Evolutionary conservation across 306 rosid species (phyloP).

Genomic region (Sphenostylis stenocarpa): DNA sequence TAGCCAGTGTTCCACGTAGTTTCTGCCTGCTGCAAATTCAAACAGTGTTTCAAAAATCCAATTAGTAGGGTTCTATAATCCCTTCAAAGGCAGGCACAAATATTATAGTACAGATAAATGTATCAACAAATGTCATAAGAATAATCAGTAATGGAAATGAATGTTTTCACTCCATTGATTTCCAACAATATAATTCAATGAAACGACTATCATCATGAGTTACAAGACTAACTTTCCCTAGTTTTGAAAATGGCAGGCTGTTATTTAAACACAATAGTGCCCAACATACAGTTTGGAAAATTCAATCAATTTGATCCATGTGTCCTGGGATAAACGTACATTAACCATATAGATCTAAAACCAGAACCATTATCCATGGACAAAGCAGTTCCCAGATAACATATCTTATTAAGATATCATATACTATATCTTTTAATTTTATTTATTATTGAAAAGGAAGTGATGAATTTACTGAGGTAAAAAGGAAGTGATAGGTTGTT

Average conservation of each 20-base stretch:
- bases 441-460: background rate
- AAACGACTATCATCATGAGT: background rate
- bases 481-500: background rate
- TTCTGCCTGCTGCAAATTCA: conserved; percentile 67
- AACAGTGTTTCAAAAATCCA: conserved; percentile 16
- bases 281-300: background rate
- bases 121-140: background rate
- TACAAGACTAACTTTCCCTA: conserved; percentile 9
- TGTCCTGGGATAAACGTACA: background rate
- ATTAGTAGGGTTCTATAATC: conserved; percentile 12
- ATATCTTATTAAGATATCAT: background rate
- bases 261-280: conserved; percentile 15
- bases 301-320: conserved; percentile 23
- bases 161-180: background rate
- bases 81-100: background rate
- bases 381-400: background rate
- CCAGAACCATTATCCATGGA: background rate
- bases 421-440: background rate
- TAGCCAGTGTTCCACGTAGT: conserved; percentile 66
- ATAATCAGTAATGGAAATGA: background rate
- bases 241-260: conserved; percentile 16
- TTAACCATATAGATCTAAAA: conserved; percentile 2
- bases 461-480: background rate
- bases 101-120: background rate
- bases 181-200: background rate